Percentiles rank a stretch among this genome's conserved stretches.
Evolutionary conservation across 2,329 filamentous ascomycete species (phyloP).

Genomic region (Trichophyton rubrum): DNA sequence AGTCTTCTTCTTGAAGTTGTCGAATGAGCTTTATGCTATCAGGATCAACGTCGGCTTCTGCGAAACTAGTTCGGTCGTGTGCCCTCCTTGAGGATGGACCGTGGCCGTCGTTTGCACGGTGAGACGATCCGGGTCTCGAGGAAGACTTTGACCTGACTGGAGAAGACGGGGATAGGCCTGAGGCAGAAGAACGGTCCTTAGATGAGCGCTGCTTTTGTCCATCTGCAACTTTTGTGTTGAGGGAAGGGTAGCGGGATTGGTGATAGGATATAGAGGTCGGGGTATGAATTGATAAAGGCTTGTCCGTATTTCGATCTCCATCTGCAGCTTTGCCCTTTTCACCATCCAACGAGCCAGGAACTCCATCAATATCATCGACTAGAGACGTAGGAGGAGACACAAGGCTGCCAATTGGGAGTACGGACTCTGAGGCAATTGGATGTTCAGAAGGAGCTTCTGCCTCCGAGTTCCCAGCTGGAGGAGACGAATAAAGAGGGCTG

Average conservation of each 20-base stretch:
- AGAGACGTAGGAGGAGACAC: conserved; percentile 36
- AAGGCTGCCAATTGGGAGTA: conserved; percentile 24
- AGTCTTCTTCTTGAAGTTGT: conserved; percentile 35
- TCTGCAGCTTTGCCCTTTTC: conserved; percentile 12
- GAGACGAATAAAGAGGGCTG: conserved; percentile 24
- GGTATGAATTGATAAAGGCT: conserved; percentile 19
- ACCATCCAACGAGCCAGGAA: conserved; percentile 17
- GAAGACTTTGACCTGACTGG: conserved; percentile 20
- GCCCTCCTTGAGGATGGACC: conserved; percentile 11
- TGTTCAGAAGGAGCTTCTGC: conserved; percentile 18
- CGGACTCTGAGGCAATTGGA: conserved; percentile 14
- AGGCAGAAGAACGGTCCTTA: conserved; percentile 10
- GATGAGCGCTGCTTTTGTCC: neutral
- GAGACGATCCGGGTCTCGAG: conserved; percentile 30
- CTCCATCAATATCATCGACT: conserved; percentile 29
- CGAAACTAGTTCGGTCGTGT: conserved; percentile 17
- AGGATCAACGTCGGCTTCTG: conserved; percentile 27
- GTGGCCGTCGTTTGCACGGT: conserved; percentile 40
- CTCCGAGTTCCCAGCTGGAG: conserved; percentile 27
- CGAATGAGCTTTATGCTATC: conserved; percentile 34
- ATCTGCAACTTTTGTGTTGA: neutral
- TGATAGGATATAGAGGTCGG: conserved; percentile 32
- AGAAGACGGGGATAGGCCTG: conserved; percentile 10
- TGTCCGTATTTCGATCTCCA: conserved; percentile 16
- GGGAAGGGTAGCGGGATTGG: conserved; percentile 34